Conservation (phyloP, 176 grass and related monocot species). For the Zea luxurians region DNA sequence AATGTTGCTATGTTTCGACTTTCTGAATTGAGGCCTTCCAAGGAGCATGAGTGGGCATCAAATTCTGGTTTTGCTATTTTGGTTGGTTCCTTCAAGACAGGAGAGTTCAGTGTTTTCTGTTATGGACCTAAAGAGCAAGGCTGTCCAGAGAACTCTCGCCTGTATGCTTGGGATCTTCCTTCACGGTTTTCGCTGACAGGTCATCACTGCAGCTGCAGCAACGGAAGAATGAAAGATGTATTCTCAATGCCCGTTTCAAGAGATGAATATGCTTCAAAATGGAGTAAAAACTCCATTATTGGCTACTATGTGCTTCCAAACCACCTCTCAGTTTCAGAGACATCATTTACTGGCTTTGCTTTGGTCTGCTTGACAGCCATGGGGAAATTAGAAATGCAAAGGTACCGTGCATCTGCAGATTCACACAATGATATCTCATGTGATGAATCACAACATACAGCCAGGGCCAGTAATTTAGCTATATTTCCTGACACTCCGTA, state of each 20-base stretch:
- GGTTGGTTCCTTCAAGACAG: constrained; percentile 63
- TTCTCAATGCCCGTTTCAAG: constrained; percentile 40
- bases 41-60: constrained; percentile 50
- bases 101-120: constrained; percentile 62
- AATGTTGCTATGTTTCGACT: constrained; percentile 70
- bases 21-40: constrained; percentile 58
- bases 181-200: constrained; percentile 57
- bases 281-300: constrained; percentile 42
- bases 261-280: constrained; percentile 33
- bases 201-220: constrained; percentile 34
- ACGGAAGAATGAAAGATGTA: constrained; percentile 49
- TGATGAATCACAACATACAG: constrained; percentile 44
- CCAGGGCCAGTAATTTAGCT: constrained; percentile 34
- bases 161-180: constrained; percentile 70
- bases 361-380: constrained; percentile 61
- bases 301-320: constrained; percentile 67
- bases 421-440: constrained; percentile 30
- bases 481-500: constrained; percentile 26
- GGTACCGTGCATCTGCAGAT: constrained; percentile 42
- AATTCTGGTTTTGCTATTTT: constrained; percentile 74
- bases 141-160: constrained; percentile 32
- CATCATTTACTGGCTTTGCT: constrained; percentile 55
- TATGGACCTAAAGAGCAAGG: constrained; percentile 59
- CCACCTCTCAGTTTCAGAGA: constrained; percentile 34
- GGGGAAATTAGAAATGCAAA: constrained; percentile 82